Base-by-base conservation (phyloP, 805 yeast species). In the Lipomyces mesembrius region DNA sequence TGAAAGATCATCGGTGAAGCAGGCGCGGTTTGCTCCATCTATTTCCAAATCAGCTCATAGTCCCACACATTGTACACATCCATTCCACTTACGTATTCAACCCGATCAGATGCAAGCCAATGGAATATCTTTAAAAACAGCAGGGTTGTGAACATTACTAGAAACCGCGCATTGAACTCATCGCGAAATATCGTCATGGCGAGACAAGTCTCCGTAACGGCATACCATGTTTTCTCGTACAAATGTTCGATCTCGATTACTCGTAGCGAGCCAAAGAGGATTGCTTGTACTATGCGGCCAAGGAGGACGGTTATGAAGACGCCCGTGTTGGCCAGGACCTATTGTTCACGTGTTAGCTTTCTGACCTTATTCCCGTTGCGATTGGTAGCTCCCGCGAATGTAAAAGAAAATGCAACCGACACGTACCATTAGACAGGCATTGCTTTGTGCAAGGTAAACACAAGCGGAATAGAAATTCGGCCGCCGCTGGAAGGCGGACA, bases 261-360 rank as follows among this genome's bases (percentile, higher is more conserved):
- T 64, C 97, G 81, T 61, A 94, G 79, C 64, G 86, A 87, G 0
- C 97, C 97, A 79, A 92, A 92, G 49, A 91, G 72, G 0, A 87
- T 1, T 34, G 77, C 69, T 59, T 87, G 89, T 0, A 87, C 69
- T 8, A 82, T 54, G 69, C 85, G 84, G 43, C 87, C 88, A 17
- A 83, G 17, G 2, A 77, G 43, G 14, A 80, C 67, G 7, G 76
- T 65, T 58, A 74, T 49, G 39, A 75, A 72, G 14, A 73, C 27
- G 22, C 72, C 70, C 62, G 72, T 64, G 60, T 73, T 73, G 12
- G 69, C 73, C 54, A 73, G 57, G 14, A 73, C 61, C 72, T 70
- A 11, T 17, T 43, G 8, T 17, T 17, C 17, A 14, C 17, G 20
- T 43, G 20, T 43, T 43, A 43, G 49, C 8, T 43, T 12, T 14